phyloP scores from a whole-genome alignment of 768 basidiomycete genomes.

The Pisolithus tinctorius region DNA sequence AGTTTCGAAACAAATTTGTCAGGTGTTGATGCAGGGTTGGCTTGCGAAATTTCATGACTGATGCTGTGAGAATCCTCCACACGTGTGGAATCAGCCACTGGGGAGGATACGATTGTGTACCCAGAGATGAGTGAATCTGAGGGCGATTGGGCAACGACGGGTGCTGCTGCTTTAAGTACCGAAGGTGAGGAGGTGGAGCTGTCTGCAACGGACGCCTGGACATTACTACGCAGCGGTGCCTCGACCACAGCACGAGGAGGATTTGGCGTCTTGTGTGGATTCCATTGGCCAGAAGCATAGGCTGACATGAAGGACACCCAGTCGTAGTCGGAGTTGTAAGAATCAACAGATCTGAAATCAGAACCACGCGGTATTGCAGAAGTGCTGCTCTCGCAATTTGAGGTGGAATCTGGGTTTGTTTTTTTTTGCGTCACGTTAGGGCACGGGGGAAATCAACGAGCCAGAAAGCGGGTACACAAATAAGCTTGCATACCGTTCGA shows the following conservation, averaged over 20 bases:
- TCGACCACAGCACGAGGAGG: constrained; percentile 37
- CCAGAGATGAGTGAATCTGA: constrained; percentile 10
- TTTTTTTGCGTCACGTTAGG: constrained; percentile 3
- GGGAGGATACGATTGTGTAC: constrained; percentile 5
- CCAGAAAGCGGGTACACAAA: constrained; percentile 1
- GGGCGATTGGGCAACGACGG: not conserved
- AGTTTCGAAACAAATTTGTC: constrained; percentile 23
- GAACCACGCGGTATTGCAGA: not conserved
- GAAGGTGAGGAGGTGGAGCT: not conserved
- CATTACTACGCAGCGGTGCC: constrained; percentile 9
- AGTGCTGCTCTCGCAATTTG: not conserved
- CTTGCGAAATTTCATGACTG: not conserved
- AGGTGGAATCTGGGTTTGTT: constrained; percentile 7
- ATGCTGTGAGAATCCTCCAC: constrained; percentile 14
- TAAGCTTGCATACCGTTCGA: constrained; percentile 17
- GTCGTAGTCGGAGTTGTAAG: constrained; percentile 37
- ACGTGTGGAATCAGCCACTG: constrained; percentile 7
- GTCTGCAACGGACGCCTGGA: constrained; percentile 8
- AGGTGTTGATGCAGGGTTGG: constrained; percentile 14
- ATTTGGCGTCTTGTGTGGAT: constrained; percentile 63
- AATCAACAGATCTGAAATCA: constrained; percentile 13
- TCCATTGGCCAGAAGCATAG: constrained; percentile 75
- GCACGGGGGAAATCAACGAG: constrained; percentile 12
- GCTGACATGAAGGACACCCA: constrained; percentile 76
- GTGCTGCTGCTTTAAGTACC: constrained; percentile 5